Evolutionary conservation across 2,329 filamentous ascomycete species (phyloP).

Genomic region (Botrytis porri): DNA sequence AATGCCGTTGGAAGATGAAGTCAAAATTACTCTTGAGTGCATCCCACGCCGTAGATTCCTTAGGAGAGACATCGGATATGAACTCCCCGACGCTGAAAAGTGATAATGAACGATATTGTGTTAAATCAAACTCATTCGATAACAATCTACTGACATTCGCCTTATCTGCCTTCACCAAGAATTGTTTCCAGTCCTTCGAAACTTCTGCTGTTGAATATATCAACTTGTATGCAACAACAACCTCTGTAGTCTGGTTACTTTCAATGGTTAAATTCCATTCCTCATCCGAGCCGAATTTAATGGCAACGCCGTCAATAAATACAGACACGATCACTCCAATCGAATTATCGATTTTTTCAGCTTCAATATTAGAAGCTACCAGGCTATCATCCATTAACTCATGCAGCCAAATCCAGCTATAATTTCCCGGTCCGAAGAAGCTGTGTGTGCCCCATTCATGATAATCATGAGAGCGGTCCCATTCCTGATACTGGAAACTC

Average conservation of each 20-base stretch:
- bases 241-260: neutral
- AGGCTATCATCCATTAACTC: too few relatives aligned
- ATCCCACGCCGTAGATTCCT: neutral
- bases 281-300: fast-evolving
- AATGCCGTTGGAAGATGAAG: neutral
- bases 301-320: neutral
- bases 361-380: too few relatives aligned
- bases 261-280: neutral
- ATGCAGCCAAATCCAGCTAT: neutral
- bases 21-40: neutral
- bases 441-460: too few relatives aligned
- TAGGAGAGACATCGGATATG: neutral
- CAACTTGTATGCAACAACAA: neutral
- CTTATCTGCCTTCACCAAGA: neutral
- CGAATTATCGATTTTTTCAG: too few relatives aligned
- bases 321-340: neutral
- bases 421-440: neutral
- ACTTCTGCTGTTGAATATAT: neutral
- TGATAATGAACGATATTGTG: neutral
- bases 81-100: neutral
- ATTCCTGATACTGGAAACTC: fast-evolving
- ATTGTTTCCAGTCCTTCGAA: neutral
- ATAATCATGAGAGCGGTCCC: too few relatives aligned
- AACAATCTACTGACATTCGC: neutral
- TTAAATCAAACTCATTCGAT: fast-evolving